Evolutionary conservation across 1,284 basidiomycete genomes (phyloP).

Genomic region (Trichosporon faecale): DNA sequence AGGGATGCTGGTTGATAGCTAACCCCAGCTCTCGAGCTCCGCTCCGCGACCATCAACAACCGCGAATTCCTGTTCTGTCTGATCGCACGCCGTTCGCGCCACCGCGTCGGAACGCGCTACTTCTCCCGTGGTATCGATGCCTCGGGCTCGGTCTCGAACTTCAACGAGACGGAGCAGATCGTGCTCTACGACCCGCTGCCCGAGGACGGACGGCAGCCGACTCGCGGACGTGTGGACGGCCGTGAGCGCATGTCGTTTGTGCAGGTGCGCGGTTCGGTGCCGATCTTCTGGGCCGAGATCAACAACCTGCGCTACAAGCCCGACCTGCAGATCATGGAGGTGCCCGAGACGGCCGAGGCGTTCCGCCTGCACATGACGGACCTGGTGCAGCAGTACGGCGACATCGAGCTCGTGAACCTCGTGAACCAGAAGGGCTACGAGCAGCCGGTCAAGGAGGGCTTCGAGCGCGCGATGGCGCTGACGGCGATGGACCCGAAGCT

Average conservation of each 20-base stretch:
- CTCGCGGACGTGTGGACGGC: constrained; percentile 53
- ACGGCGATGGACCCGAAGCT: constrained; percentile 41
- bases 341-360: constrained; percentile 74
- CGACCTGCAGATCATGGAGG: constrained; percentile 93
- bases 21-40: constrained; percentile 76
- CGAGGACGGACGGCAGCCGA: constrained; percentile 32
- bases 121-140: constrained; percentile 90
- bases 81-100: constrained; percentile 87
- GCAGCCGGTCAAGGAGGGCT: constrained; percentile 92
- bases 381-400: constrained; percentile 73
- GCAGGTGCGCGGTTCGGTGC: constrained; percentile 90
- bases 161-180: constrained; percentile 92
- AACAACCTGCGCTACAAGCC: constrained; percentile 97
- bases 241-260: constrained; percentile 68
- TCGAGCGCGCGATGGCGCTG: constrained; percentile 66
- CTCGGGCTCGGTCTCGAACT: constrained; percentile 66
- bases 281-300: constrained; percentile 95
- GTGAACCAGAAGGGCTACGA: constrained; percentile 96
- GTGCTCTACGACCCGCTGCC: constrained; percentile 68
- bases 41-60: constrained; percentile 71
- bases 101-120: constrained; percentile 93
- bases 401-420: constrained; percentile 80
- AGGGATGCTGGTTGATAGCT: not conserved
- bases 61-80: constrained; percentile 80
- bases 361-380: constrained; percentile 72